phyloP scores from a whole-genome alignment of 306 rosid species.

The Lathyrus tuberosus region DNA sequence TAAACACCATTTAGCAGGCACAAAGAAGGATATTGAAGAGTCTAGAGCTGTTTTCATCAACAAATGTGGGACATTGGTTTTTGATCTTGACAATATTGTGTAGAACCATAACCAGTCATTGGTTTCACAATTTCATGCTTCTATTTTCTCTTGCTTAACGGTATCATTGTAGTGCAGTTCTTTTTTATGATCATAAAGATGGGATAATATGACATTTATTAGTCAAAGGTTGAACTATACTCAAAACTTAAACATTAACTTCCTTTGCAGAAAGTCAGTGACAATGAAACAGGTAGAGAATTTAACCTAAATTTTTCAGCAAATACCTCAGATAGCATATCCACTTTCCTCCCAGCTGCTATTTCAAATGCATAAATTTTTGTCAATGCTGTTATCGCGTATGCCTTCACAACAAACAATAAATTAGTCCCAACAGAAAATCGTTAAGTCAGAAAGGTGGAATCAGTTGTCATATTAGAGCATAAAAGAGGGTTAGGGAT shows the following conservation, averaged over 20 bases:
- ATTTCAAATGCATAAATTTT: slow-evolving; percentile 86
- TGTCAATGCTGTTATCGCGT: slow-evolving; percentile 85
- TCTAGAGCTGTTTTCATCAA: background rate
- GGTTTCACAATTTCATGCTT: background rate
- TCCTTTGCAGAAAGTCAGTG: slow-evolving; percentile 14
- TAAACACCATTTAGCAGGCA: background rate
- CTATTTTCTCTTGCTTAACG: background rate
- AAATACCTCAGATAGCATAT: slow-evolving; percentile 84
- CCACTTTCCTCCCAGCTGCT: slow-evolving; percentile 74
- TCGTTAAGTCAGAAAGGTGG: slow-evolving; percentile 14
- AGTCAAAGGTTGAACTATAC: slow-evolving; percentile 1
- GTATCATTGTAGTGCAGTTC: background rate
- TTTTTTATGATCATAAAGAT: slow-evolving; percentile 12
- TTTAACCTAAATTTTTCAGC: slow-evolving; percentile 12
- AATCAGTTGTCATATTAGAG: slow-evolving; percentile 2
- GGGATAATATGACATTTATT: background rate
- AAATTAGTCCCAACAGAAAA: slow-evolving; percentile 35
- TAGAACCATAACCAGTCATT: background rate
- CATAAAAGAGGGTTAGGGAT: slow-evolving; percentile 6
- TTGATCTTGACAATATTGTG: background rate
- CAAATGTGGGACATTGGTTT: background rate
- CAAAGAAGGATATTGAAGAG: background rate
- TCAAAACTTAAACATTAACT: slow-evolving; percentile 24
- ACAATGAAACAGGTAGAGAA: slow-evolving; percentile 25
- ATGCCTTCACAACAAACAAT: slow-evolving; percentile 66